phyloP scores from a whole-genome alignment of 2,329 filamentous ascomycete genomes.

The Hypoxylon sp. region DNA sequence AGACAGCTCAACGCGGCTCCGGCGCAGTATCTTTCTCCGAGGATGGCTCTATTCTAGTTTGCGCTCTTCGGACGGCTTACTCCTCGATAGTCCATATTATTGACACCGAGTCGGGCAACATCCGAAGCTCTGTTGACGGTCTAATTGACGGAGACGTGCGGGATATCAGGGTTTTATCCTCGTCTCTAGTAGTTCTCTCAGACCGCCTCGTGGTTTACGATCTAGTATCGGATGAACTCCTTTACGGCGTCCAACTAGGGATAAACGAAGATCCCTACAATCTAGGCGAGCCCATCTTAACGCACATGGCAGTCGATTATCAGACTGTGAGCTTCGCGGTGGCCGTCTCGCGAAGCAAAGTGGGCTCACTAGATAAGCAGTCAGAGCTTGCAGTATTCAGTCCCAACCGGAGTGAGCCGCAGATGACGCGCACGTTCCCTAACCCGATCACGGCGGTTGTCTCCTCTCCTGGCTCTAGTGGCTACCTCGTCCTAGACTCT shows the following conservation, averaged over 20 bases:
- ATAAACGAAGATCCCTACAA: constrained; percentile 48
- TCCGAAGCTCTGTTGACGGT: constrained; percentile 72
- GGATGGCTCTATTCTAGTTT: constrained; percentile 84
- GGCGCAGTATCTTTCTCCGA: constrained; percentile 80
- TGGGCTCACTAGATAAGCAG: constrained; percentile 50
- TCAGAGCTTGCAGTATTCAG: constrained; percentile 73
- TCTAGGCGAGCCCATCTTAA: constrained; percentile 53
- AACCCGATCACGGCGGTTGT: constrained; percentile 72
- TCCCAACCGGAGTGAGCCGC: constrained; percentile 63
- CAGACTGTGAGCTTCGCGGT: constrained; percentile 72
- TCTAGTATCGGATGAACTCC: constrained; percentile 78
- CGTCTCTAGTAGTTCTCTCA: constrained; percentile 78
- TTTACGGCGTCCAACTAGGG: constrained; percentile 68
- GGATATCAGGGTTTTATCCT: constrained; percentile 74
- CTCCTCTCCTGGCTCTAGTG: constrained; percentile 68
- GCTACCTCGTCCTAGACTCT: constrained; percentile 80
- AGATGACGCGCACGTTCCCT: constrained; percentile 65
- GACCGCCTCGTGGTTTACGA: constrained; percentile 82
- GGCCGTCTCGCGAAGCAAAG: constrained; percentile 52
- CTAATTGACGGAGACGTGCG: constrained; percentile 71
- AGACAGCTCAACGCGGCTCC: constrained; percentile 50
- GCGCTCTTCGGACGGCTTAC: constrained; percentile 63
- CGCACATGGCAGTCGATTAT: constrained; percentile 76
- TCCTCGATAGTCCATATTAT: constrained; percentile 76
- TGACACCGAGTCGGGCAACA: constrained; percentile 71